Percentiles rank a stretch among this genome's conserved stretches.
phyloP scores from a whole-genome alignment of 306 rosid genomes.

The Echinosophora koreensis region DNA sequence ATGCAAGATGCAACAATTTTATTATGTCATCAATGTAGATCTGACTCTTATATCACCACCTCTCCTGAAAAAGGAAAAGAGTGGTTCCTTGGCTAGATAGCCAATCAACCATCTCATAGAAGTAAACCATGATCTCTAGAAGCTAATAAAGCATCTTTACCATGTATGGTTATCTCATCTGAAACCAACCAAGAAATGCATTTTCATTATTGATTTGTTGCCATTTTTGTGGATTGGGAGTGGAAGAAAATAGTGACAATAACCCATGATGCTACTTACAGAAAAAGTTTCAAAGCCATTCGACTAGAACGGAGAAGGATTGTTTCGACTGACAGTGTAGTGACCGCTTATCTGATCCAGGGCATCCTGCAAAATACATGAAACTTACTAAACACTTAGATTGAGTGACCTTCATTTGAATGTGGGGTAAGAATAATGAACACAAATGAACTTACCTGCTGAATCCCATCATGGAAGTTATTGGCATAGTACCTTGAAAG shows the following conservation, averaged over 20 bases:
- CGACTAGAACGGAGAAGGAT: conserved; percentile 67
- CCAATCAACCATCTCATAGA: background rate
- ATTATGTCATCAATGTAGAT: conserved; percentile 17
- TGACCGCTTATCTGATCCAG: conserved; percentile 85
- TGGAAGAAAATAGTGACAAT: conserved; percentile 7
- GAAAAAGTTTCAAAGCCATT: conserved; percentile 75
- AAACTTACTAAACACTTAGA: conserved; percentile 13
- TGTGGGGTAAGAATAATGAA: background rate
- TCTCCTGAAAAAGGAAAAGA: no score
- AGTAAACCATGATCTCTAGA: conserved; percentile 10
- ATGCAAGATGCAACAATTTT: conserved; percentile 2
- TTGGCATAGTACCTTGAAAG: conserved; percentile 87
- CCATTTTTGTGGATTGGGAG: background rate
- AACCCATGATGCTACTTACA: conserved; percentile 56
- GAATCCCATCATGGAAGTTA: conserved; percentile 91
- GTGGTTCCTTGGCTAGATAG: no score
- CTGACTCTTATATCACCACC: background rate
- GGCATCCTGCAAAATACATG: conserved; percentile 74
- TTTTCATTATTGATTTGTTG: conserved; percentile 2
- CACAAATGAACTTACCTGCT: conserved; percentile 73
- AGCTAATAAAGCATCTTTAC: conserved; percentile 8
- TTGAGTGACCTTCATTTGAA: conserved; percentile 22
- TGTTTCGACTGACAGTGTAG: conserved; percentile 67
- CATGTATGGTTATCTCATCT: conserved; percentile 19
- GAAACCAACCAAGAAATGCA: background rate